Evolutionary conservation across 768 basidiomycete species (phyloP).

Genomic region (Tulasnella sp.): DNA sequence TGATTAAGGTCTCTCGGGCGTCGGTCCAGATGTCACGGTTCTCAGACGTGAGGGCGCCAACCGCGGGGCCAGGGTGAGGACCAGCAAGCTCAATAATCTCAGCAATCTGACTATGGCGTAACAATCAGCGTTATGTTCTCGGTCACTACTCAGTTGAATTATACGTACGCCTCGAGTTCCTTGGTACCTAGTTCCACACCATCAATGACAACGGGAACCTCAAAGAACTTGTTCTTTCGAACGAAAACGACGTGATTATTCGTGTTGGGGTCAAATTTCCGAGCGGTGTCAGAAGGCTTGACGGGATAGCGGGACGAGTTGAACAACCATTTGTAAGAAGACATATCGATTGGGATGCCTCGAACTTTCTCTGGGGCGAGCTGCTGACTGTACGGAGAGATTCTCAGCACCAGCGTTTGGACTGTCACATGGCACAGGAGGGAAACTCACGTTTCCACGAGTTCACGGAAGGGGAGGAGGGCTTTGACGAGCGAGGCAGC

Average conservation of each 20-base stretch:
- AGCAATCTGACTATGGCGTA: constrained; percentile 43
- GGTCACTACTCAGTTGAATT: constrained; percentile 42
- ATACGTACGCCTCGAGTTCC: constrained; percentile 60
- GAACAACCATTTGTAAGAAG: constrained; percentile 41
- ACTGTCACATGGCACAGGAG: not conserved
- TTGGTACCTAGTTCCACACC: constrained; percentile 63
- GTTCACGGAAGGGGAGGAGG: constrained; percentile 67
- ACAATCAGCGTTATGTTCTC: constrained; percentile 41
- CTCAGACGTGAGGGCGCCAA: constrained; percentile 80
- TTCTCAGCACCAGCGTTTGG: not conserved
- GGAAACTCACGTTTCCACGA: constrained; percentile 60
- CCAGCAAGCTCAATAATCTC: constrained; percentile 56
- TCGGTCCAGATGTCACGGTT: constrained; percentile 86
- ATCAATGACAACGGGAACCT: constrained; percentile 56
- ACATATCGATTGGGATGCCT: constrained; percentile 44
- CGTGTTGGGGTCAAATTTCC: constrained; percentile 57
- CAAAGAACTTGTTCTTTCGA: constrained; percentile 83
- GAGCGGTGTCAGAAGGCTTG: constrained; percentile 69
- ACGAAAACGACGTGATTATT: constrained; percentile 87
- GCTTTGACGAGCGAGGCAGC: constrained; percentile 79
- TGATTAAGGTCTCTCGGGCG: constrained; percentile 48
- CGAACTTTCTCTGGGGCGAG: constrained; percentile 82
- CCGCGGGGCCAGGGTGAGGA: constrained; percentile 31
- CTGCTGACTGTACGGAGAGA: constrained; percentile 37
- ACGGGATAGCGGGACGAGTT: constrained; percentile 83